Conservation (phyloP, 2,329 filamentous ascomycete species). For the Penicillium sclerotigenum region DNA sequence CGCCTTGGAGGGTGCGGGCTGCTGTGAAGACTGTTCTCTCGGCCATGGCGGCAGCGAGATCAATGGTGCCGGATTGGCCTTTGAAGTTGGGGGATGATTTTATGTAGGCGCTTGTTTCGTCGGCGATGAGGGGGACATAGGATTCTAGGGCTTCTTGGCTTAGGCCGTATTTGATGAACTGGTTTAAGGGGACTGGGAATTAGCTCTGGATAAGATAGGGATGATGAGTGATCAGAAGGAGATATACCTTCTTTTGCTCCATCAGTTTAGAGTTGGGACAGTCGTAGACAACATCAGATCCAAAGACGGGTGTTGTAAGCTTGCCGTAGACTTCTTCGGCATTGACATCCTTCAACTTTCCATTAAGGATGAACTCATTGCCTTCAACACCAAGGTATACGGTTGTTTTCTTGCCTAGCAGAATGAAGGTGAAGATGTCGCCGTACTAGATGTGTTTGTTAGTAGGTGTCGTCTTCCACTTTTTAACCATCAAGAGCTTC, state of each 20-base stretch:
- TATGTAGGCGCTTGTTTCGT: slow-evolving; percentile 55
- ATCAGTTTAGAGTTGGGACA: slow-evolving; percentile 89
- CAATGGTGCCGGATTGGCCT: slow-evolving; percentile 57
- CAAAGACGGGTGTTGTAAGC: slow-evolving; percentile 69
- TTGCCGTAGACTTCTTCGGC: slow-evolving; percentile 87
- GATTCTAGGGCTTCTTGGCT: slow-evolving; percentile 59
- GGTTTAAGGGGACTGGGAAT: background rate
- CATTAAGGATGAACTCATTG: slow-evolving; percentile 92
- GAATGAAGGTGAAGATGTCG: slow-evolving; percentile 85
- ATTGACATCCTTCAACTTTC: slow-evolving; percentile 83
- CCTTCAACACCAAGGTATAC: slow-evolving; percentile 77
- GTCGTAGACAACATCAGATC: slow-evolving; percentile 83
- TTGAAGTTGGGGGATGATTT: slow-evolving; percentile 56
- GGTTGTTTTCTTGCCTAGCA: slow-evolving; percentile 84
- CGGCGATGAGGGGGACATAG: slow-evolving; percentile 81
- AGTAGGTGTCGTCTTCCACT: slow-evolving; percentile 4
- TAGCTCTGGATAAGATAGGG: background rate
- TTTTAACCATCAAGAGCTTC: background rate
- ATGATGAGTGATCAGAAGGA: background rate
- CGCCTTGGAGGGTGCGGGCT: slow-evolving; percentile 69
- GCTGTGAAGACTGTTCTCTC: slow-evolving; percentile 82
- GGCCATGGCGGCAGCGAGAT: slow-evolving; percentile 66
- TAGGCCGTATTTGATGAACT: slow-evolving; percentile 63
- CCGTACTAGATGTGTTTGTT: slow-evolving; percentile 60
- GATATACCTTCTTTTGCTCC: slow-evolving; percentile 85